Base-by-base conservation (phyloP, 305 asterid species). In the Caryopteris hybrid region DNA sequence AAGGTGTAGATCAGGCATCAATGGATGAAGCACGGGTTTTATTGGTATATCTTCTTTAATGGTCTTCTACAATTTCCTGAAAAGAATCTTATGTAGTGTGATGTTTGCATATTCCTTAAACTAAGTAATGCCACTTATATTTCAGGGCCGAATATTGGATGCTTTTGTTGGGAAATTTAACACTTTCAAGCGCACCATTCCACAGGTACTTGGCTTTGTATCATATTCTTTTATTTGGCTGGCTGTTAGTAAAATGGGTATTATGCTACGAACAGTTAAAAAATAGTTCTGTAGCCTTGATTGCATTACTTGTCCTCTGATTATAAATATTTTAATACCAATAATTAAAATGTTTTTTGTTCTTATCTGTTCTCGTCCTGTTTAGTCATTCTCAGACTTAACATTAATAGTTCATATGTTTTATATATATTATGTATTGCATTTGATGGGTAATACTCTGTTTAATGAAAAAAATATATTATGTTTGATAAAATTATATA, bases 101-200 rank as follows among this genome's bases (percentile, higher is more conserved):
- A 43, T 42, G 47, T 63, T 50, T 52, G 38, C 36, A 42, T 56
- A 29, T 59, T 53, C 31, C 68, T 56, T 47, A 43, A 68, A 43
- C 67, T 70, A 57, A 68, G 66, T 60, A 56, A 59, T 70, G 53
- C 47, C 42, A 51, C 60, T 50, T 70, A 38, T 71, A 69, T 81
- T 61, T 20, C 74, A 94, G 99, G 99, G 98, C 68, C 95, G 99
- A 60, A 94, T 94, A 78, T 78, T 94, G 89, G 99, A 94, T 77
- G 97, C 99, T 78, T 94, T 94, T 80, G 98, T 94, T 51, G 98
- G 99, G 53, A 94, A 94, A 79, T 94, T 94, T 79, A 94, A 88
- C 83, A 94, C 95, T 71, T 94, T 91, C 75, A 94, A 91, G 87
- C 97, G 89, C 54, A 91, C 90, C 46, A 91, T 94, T 80, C 99